A percentile compares a stretch with the other conserved stretches of the same genome.
phyloP scores from a whole-genome alignment of 495 filamentous ascomycete species.

The Penicillium daleae region DNA sequence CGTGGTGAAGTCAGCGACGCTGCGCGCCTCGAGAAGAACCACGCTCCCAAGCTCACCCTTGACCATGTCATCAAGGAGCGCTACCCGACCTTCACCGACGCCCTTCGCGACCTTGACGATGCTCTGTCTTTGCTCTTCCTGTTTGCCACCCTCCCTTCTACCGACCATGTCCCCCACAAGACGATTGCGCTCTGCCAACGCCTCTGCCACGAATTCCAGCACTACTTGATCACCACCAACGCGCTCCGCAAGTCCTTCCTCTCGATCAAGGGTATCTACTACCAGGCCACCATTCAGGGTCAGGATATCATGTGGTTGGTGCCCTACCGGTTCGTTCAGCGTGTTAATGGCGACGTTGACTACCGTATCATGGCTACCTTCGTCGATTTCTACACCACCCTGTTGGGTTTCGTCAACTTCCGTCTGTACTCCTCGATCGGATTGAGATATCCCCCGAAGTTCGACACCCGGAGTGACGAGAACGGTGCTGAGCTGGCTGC shows the following conservation, averaged over 20 bases:
- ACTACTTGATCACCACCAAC: conserved; percentile 91
- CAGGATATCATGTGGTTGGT: conserved; percentile 98
- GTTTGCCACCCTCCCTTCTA: conserved; percentile 94
- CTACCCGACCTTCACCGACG: conserved; percentile 96
- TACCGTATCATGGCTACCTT: conserved; percentile 99
- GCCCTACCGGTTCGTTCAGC: conserved; percentile 94
- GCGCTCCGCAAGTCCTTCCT: conserved; percentile 93
- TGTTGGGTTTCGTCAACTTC: conserved; percentile 95
- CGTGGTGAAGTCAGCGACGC: conserved; percentile 90
- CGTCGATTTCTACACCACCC: conserved; percentile 96
- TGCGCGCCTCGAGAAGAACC: conserved; percentile 78
- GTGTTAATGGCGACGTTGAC: conserved; percentile 89
- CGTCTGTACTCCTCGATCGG: conserved; percentile 88
- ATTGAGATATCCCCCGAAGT: conserved; percentile 91
- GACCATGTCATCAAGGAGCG: conserved; percentile 98
- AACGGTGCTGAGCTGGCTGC: conserved; percentile 89
- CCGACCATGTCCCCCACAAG: conserved; percentile 82
- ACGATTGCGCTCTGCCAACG: conserved; percentile 91
- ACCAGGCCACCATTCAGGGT: conserved; percentile 97
- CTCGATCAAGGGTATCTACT: conserved; percentile 99
- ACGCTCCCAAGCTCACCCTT: conserved; percentile 81
- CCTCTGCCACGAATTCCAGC: conserved; percentile 91
- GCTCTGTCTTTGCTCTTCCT: conserved; percentile 95
- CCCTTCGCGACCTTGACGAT: conserved; percentile 93
- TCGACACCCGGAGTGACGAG: conserved; percentile 84